Conservation (phyloP, 768 basidiomycete genomes). For the Serendipita sp. region DNA sequence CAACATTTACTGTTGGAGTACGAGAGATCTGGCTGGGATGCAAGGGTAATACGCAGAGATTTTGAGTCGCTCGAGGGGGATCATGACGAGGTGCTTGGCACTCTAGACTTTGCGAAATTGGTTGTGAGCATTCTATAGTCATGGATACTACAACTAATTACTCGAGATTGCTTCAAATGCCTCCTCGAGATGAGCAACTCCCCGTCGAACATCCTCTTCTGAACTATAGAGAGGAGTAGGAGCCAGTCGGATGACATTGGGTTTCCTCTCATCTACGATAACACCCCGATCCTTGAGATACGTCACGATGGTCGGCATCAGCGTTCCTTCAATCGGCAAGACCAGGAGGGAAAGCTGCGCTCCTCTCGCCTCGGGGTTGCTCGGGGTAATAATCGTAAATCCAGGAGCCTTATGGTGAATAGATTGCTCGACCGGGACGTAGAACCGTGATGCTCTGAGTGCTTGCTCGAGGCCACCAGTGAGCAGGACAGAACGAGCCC, state of each 20-base stretch:
- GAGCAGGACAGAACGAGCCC: constrained; percentile 52
- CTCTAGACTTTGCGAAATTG: constrained; percentile 30
- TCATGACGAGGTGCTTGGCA: constrained; percentile 38
- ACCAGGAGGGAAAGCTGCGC: constrained; percentile 81
- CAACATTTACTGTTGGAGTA: constrained; percentile 32
- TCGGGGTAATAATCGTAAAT: constrained; percentile 91
- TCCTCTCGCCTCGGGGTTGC: constrained; percentile 48
- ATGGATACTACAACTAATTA: constrained; percentile 14
- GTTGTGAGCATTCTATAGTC: constrained; percentile 27
- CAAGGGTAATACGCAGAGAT: constrained; percentile 19
- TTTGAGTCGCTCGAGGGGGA: constrained; percentile 30
- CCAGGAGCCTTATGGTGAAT: constrained; percentile 24
- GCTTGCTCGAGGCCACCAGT: constrained; percentile 57
- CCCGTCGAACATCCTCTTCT: constrained; percentile 56
- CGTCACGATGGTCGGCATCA: constrained; percentile 59
- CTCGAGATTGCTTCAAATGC: constrained; percentile 22
- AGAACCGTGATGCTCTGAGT: constrained; percentile 48
- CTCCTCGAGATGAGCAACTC: constrained; percentile 47
- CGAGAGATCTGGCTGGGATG: constrained; percentile 15
- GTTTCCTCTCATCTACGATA: constrained; percentile 80
- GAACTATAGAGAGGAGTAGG: constrained; percentile 82
- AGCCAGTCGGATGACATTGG: constrained; percentile 81
- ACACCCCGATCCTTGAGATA: constrained; percentile 55
- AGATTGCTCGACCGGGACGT: constrained; percentile 29
- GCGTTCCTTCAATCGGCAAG: constrained; percentile 38